Evolutionary conservation across 2,329 filamentous ascomycete species (phyloP), one percentile per base, ranked within the genome.

Genomic region (Alternaria sp.): DNA sequence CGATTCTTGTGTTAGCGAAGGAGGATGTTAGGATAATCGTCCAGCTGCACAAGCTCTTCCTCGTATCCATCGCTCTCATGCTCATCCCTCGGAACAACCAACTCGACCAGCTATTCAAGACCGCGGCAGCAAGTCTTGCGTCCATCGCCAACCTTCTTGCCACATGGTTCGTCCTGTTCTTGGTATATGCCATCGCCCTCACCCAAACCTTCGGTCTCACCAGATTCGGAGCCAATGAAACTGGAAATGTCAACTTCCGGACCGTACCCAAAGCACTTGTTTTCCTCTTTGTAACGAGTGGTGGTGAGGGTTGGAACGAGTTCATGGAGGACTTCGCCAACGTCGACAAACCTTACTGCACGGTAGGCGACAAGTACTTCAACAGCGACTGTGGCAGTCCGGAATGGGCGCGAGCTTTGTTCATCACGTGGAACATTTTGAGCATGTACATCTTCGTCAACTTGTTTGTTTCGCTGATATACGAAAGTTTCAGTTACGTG

Each of bases 361-460:
- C 94, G 1, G 84, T 89, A 20, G 85, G 85, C 36, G 73, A 81
- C 1, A 85, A 85, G 39, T 97, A 97, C 78, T 94, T 93, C 72
- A 82, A 91, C 42, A 95, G 93, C 71, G 96, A 99, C 79, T 99
- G 95, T 74, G 95, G 95, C 59, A 97, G 94, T 80, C 87, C 89
- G 51, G 86, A 88, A 39, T 99, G 95, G 93, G 93, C 95, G 7
- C 86, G 93, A 52, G 88, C 89, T 34, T 84, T 99, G 9, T 99
- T 99, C 82, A 93, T 98, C 59, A 88, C 91, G 5, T 99, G 95
- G 95, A 99, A 99, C 82, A 94, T 99, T 72, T 86, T 99, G 79
- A 98, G 94, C 91, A 99, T 99, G 95, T 99, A 99, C 81, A 96
- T 99, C 73, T 99, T 99, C 74, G 94, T 98, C 75, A 97, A 94